Percentiles rank a stretch among this genome's conserved stretches.
Evolutionary conservation across 2,329 filamentous ascomycete species (phyloP).

Genomic region (Alternaria triticimaculans): DNA sequence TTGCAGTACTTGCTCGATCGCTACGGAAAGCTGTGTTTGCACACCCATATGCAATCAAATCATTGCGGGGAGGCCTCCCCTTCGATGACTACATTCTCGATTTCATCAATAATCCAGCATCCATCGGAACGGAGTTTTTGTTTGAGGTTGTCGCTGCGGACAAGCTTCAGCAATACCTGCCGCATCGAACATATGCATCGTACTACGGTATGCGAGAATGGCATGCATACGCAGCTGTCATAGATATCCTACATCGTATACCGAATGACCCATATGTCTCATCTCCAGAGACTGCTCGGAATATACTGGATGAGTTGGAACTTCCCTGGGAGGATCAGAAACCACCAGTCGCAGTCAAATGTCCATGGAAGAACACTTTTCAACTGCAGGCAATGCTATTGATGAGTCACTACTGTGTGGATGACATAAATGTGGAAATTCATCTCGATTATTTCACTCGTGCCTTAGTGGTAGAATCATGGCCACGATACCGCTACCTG

Average conservation of each 20-base stretch:
- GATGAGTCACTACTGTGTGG: slow-evolving; percentile 48
- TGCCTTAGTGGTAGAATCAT: slow-evolving; percentile 54
- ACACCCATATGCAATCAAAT: slow-evolving; percentile 34
- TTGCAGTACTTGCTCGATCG: slow-evolving; percentile 38
- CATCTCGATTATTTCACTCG: slow-evolving; percentile 50
- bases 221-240: slow-evolving; percentile 53
- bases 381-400: slow-evolving; percentile 57
- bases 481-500: slow-evolving; percentile 56
- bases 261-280: slow-evolving; percentile 25
- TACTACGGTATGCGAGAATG: slow-evolving; percentile 55
- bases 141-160: slow-evolving; percentile 53
- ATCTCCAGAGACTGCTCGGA: slow-evolving; percentile 19
- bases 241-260: slow-evolving; percentile 54
- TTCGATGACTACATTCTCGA: slow-evolving; percentile 50
- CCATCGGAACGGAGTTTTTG: slow-evolving; percentile 52
- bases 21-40: slow-evolving; percentile 40
- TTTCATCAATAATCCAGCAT: slow-evolving; percentile 51
- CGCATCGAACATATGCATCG: slow-evolving; percentile 46
- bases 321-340: slow-evolving; percentile 55
- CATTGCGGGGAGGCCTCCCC: slow-evolving; percentile 30
- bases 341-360: slow-evolving; percentile 52
- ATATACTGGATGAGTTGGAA: slow-evolving; percentile 46
- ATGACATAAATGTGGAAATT: slow-evolving; percentile 29
- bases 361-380: slow-evolving; percentile 57
- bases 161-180: slow-evolving; percentile 37